phyloP scores from a whole-genome alignment of 2,329 filamentous ascomycete genomes.

The Coniochaeta sp. region DNA sequence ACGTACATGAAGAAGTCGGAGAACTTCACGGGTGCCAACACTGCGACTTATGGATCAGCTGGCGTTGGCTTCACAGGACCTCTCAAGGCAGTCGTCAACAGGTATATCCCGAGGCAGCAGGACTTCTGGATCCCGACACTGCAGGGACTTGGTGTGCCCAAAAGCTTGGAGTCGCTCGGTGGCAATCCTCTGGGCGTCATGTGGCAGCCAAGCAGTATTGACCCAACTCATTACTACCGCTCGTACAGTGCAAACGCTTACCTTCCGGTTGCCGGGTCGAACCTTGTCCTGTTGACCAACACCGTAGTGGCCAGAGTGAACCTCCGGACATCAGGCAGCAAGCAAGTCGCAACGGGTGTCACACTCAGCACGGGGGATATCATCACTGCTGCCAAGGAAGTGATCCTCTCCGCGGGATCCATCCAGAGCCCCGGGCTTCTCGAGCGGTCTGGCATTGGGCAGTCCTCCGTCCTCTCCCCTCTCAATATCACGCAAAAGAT shows the following conservation, averaged over 20 bases:
- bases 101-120: slow-evolving; percentile 33
- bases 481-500: slow-evolving; percentile 38
- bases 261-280: slow-evolving; percentile 29
- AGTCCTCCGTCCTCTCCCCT: slow-evolving; percentile 34
- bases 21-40: slow-evolving; percentile 11
- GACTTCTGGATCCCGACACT: slow-evolving; percentile 36
- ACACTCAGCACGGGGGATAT: slow-evolving; percentile 15
- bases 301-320: slow-evolving; percentile 30
- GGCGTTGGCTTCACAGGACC: slow-evolving; percentile 12
- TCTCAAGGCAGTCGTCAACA: slow-evolving; percentile 26
- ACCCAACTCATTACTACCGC: slow-evolving; percentile 36
- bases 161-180: slow-evolving; percentile 35
- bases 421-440: slow-evolving; percentile 51
- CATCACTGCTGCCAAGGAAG: slow-evolving; percentile 20
- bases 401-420: slow-evolving; percentile 32
- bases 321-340: slow-evolving; percentile 15
- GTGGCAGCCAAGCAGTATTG: slow-evolving; percentile 40
- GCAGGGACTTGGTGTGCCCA: slow-evolving; percentile 32
- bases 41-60: slow-evolving; percentile 5
- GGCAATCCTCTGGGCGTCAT: slow-evolving; percentile 43
- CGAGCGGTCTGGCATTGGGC: slow-evolving; percentile 50
- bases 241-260: slow-evolving; percentile 40
- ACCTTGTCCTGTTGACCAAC: slow-evolving; percentile 30
- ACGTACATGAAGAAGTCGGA: slow-evolving; percentile 17
- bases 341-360: slow-evolving; percentile 13